These are phyloP conservation scores for Calonectria montana DNA, from an alignment of 2,329 filamentous ascomycete species.

Conservation along the genomic window DNA sequence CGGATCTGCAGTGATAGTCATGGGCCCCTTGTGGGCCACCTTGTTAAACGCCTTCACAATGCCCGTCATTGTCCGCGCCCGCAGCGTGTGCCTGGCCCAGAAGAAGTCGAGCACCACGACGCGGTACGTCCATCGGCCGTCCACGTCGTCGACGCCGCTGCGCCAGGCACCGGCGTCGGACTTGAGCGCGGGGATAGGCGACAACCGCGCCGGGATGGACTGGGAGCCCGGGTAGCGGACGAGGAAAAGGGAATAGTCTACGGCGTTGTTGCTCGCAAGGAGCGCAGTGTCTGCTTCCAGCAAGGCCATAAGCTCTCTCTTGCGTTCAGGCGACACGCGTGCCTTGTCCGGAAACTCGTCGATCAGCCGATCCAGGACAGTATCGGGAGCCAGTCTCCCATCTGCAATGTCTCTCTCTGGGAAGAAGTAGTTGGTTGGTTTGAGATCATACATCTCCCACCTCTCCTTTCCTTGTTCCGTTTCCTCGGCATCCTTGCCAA, in stretches of 20 bases:
- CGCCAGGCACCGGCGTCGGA: slow-evolving; percentile 62
- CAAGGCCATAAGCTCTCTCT: slow-evolving; percentile 64
- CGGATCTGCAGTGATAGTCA: slow-evolving; percentile 79
- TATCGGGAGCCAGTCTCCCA: slow-evolving; percentile 71
- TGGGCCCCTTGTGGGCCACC: slow-evolving; percentile 73
- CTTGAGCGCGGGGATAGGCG: slow-evolving; percentile 53
- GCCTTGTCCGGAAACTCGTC: slow-evolving; percentile 77
- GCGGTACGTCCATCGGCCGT: slow-evolving; percentile 75
- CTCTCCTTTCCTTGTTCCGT: slow-evolving; percentile 46
- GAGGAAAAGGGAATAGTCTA: slow-evolving; percentile 82
- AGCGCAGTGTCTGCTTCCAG: slow-evolving; percentile 73
- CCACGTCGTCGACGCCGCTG: slow-evolving; percentile 68
- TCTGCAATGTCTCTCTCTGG: slow-evolving; percentile 78
- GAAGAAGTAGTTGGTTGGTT: slow-evolving; percentile 80
- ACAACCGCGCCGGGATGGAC: slow-evolving; percentile 6
- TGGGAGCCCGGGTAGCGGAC: slow-evolving; percentile 58
- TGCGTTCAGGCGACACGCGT: slow-evolving; percentile 64
- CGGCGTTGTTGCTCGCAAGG: slow-evolving; percentile 71
- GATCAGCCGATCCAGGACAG: slow-evolving; percentile 73
- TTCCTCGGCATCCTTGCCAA: slow-evolving; percentile 63
- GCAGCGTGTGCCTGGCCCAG: slow-evolving; percentile 79
- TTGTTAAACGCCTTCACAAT: slow-evolving; percentile 73
- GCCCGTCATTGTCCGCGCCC: slow-evolving; percentile 73
- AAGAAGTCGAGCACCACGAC: slow-evolving; percentile 80
- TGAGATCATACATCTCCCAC: slow-evolving; percentile 82